Evolutionary conservation across 2,329 filamentous ascomycete species (phyloP).

Genomic region (Thermoascus crustaceus): DNA sequence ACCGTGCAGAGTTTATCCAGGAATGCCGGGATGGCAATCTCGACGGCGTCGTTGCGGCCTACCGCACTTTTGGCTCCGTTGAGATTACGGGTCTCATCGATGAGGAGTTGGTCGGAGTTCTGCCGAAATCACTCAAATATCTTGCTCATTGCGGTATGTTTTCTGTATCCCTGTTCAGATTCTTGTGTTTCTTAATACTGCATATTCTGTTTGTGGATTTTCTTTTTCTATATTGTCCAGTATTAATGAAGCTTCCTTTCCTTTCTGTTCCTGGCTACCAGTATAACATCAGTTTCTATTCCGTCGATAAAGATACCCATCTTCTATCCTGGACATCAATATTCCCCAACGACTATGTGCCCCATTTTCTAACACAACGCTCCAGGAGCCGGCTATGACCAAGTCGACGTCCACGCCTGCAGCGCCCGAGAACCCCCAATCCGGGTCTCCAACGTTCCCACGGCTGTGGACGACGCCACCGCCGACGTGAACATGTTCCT

Average conservation of each 20-base stretch:
- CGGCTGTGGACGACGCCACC: conserved; percentile 71
- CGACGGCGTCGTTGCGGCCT: conserved; percentile 58
- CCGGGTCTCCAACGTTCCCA: conserved; percentile 72
- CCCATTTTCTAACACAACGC: not conserved
- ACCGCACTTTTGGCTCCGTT: conserved; percentile 62
- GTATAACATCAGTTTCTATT: not conserved
- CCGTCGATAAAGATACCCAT: conserved; percentile 2
- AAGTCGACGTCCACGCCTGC: conserved; percentile 66
- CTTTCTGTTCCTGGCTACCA: not conserved
- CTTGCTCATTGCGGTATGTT: conserved; percentile 33
- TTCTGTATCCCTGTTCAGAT: not conserved
- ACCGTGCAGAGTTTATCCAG: conserved; percentile 58
- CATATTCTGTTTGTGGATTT: not conserved
- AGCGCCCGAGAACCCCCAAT: conserved; percentile 52
- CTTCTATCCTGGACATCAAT: too few relatives aligned
- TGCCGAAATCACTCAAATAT: conserved; percentile 32
- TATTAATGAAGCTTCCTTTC: not conserved
- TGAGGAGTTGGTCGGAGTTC: conserved; percentile 54
- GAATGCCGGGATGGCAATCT: conserved; percentile 59
- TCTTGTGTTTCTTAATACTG: not conserved
- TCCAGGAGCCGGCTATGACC: conserved; percentile 74
- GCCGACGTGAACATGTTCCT: conserved; percentile 76
- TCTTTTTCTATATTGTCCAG: not conserved
- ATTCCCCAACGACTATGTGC: too few relatives aligned
- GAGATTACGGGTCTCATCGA: conserved; percentile 62